These are phyloP conservation scores for Ilyonectria robusta DNA, from an alignment of 2,329 filamentous ascomycete genomes.

Conservation along the genomic window DNA sequence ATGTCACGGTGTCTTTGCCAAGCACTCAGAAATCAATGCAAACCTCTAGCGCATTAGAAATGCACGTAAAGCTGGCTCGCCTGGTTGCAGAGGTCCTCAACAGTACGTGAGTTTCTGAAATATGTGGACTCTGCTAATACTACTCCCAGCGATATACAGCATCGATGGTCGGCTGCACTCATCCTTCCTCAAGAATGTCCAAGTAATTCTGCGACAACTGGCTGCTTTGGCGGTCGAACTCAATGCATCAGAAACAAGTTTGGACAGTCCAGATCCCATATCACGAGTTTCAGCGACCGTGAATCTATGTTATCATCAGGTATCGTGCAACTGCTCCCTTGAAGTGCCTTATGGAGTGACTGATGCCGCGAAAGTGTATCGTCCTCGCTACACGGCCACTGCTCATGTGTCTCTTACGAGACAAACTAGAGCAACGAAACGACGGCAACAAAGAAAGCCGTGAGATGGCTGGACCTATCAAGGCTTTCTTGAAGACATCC, in stretches of 20 bases:
- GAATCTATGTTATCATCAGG: slow-evolving; percentile 29
- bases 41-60: slow-evolving; percentile 7
- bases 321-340: not conserved
- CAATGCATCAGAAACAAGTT: slow-evolving; percentile 13
- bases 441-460: not conserved
- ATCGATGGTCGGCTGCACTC: slow-evolving; percentile 16
- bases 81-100: slow-evolving; percentile 23
- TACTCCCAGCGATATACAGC: slow-evolving; percentile 9
- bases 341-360: not conserved
- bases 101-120: not conserved
- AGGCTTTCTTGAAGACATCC: slow-evolving; percentile 20
- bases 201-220: slow-evolving; percentile 13
- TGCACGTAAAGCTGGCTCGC: slow-evolving; percentile 23
- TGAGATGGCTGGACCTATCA: slow-evolving; percentile 9
- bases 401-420: slow-evolving; percentile 20
- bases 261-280: slow-evolving; percentile 7
- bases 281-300: slow-evolving; percentile 21
- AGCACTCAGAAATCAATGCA: slow-evolving; percentile 4
- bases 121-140: not conserved
- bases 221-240: slow-evolving; percentile 14
- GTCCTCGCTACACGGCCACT: slow-evolving; percentile 21
- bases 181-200: slow-evolving; percentile 12
- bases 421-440: slow-evolving; percentile 16
- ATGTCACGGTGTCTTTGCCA: slow-evolving; percentile 18
- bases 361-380: slow-evolving; percentile 13